Evolutionary conservation across 169 alveolate species (phyloP).

Genomic region (Neospora caninum): DNA sequence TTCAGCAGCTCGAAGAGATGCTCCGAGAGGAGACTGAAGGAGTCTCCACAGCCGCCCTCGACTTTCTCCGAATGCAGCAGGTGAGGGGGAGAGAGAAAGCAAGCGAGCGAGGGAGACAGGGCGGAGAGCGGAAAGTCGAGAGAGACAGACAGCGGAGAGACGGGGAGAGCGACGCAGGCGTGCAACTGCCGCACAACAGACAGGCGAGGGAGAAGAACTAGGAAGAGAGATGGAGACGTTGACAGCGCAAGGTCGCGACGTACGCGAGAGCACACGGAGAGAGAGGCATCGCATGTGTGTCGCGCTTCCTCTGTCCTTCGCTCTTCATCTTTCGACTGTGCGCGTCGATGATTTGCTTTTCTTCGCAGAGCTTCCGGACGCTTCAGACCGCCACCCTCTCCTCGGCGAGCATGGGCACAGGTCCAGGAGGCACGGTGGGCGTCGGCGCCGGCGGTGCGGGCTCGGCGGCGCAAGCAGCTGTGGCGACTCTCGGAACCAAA

Average conservation of each 20-base stretch:
- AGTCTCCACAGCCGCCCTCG: background rate
- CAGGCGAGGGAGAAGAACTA: too few species aligned
- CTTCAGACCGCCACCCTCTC: background rate
- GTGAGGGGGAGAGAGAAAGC: background rate
- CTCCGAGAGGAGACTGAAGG: background rate
- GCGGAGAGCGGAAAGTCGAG: too few species aligned
- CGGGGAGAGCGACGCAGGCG: too few species aligned
- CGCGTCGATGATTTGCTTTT: background rate
- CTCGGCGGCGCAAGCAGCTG: background rate
- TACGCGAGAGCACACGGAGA: too few species aligned
- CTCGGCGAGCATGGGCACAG: background rate
- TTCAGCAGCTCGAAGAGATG: background rate
- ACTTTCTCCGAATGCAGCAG: background rate
- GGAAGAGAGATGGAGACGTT: too few species aligned
- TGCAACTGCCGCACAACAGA: too few species aligned
- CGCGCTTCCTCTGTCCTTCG: too few species aligned
- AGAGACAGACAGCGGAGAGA: too few species aligned
- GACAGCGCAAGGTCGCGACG: too few species aligned
- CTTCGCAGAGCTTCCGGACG: background rate
- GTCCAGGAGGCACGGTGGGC: slow-evolving; percentile 28
- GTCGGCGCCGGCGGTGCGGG: background rate
- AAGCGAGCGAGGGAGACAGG: too few species aligned
- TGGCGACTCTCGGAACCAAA: slow-evolving; percentile 17
- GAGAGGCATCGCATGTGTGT: background rate
- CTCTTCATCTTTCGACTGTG: too few species aligned